Conservation (phyloP, 495 filamentous ascomycete genomes). For the Aspergillus leporis region DNA sequence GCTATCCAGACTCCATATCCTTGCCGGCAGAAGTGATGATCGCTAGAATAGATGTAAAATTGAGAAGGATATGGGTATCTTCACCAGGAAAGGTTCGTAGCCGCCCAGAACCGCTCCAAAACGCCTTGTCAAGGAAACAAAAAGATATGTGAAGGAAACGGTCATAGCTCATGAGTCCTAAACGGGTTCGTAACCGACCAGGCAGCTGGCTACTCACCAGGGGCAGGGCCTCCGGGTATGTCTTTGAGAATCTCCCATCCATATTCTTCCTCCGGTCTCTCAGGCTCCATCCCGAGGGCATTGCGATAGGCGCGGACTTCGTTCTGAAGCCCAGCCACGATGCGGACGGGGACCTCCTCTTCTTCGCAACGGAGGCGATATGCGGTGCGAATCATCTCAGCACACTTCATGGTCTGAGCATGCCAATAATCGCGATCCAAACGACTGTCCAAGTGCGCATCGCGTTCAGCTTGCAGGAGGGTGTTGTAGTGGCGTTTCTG, state of each 20-base stretch:
- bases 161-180: conserved; percentile 9
- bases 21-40: neutral
- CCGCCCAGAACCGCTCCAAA: conserved; percentile 9
- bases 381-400: conserved; percentile 54
- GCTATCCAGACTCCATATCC: conserved; percentile 3
- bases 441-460: conserved; percentile 56
- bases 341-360: conserved; percentile 47
- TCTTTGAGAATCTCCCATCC: conserved; percentile 55
- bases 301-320: conserved; percentile 56
- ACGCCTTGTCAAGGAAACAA: conserved; percentile 7
- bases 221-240: conserved; percentile 31
- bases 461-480: conserved; percentile 58
- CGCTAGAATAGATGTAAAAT: neutral
- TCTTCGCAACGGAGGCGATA: conserved; percentile 52
- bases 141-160: neutral
- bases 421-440: conserved; percentile 69
- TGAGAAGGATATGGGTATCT: conserved; percentile 13
- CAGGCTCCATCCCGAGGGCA: conserved; percentile 53
- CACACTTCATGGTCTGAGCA: conserved; percentile 52
- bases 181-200: neutral
- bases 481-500: conserved; percentile 62
- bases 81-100: conserved; percentile 6
- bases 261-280: conserved; percentile 53
- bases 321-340: conserved; percentile 54
- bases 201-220: neutral